Evolutionary conservation across 257 asterid genomes (phyloP).

Genomic region (Nicotiana knightiana): DNA sequence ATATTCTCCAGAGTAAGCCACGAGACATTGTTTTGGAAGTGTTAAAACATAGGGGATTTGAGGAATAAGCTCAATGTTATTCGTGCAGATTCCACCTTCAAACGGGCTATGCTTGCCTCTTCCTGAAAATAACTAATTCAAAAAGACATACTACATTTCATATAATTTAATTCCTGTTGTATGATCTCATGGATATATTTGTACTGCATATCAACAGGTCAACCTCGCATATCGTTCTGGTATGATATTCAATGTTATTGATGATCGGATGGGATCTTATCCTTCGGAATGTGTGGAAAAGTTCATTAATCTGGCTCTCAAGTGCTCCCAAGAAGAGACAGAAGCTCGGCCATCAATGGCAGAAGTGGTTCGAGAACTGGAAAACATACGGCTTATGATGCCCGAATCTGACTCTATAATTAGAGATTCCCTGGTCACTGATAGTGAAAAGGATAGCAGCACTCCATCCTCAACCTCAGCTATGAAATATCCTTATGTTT

Average conservation of each 20-base stretch:
- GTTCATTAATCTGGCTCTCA: conserved; percentile 56
- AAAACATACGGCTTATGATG: conserved; percentile 50
- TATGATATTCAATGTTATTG: conserved; percentile 56
- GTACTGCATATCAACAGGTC: conserved; percentile 38
- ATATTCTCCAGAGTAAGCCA: neutral
- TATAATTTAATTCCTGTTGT: neutral
- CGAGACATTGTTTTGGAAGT: neutral
- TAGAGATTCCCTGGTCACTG: conserved; percentile 27
- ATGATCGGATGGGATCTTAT: conserved; percentile 67
- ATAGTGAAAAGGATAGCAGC: conserved; percentile 19
- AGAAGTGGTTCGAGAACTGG: conserved; percentile 66
- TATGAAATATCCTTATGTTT: conserved; percentile 29
- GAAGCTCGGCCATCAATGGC: conserved; percentile 62
- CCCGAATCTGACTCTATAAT: conserved; percentile 45
- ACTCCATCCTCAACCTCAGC: conserved; percentile 41
- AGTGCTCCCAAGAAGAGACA: conserved; percentile 62
- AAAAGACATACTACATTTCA: neutral
- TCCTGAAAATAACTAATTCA: neutral
- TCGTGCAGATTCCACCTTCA: neutral
- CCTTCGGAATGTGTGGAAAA: conserved; percentile 62
- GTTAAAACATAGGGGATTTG: neutral
- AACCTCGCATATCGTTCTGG: conserved; percentile 60
- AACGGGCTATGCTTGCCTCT: neutral
- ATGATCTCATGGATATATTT: neutral
- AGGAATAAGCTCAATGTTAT: neutral